Conservation (phyloP, 495 filamentous ascomycete species). For the Talaromyces thailandensis region DNA sequence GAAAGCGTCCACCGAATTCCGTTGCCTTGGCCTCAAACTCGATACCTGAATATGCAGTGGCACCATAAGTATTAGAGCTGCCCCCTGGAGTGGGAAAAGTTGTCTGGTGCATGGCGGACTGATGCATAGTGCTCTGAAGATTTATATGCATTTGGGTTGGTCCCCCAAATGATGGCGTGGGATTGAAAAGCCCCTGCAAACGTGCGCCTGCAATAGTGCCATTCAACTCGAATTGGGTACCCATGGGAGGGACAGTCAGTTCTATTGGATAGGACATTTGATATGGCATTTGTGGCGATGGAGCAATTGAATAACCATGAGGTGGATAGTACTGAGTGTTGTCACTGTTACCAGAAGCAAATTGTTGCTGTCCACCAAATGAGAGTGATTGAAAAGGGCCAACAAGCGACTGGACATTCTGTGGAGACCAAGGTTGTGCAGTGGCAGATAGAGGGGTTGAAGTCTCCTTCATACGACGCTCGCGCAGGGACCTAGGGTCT, state of each 20-base stretch:
- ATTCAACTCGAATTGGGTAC: not conserved
- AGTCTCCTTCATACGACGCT: not conserved
- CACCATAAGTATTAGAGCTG: not conserved
- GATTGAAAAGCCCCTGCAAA: not conserved
- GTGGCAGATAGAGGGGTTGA: not conserved
- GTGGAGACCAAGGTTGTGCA: constrained; percentile 3
- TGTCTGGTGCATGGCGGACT: not conserved
- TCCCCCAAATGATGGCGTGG: not conserved
- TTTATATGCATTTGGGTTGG: not conserved
- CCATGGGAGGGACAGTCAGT: not conserved
- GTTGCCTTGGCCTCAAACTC: not conserved
- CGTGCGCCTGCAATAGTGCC: not conserved
- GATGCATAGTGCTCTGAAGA: not conserved
- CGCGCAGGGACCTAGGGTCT: constrained; percentile 6
- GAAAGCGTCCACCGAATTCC: not conserved
- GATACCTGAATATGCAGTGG: not conserved
- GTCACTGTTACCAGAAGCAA: not conserved
- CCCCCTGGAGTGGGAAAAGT: not conserved
- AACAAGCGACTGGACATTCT: not conserved
- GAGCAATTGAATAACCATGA: not conserved
- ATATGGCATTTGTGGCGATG: not conserved
- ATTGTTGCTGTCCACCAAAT: not conserved
- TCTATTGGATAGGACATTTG: not conserved
- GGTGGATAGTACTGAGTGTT: not conserved
- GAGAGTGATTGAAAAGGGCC: not conserved